Base-by-base conservation (phyloP, 1,139 yeast species). In the Saccharomyces uvarum region DNA sequence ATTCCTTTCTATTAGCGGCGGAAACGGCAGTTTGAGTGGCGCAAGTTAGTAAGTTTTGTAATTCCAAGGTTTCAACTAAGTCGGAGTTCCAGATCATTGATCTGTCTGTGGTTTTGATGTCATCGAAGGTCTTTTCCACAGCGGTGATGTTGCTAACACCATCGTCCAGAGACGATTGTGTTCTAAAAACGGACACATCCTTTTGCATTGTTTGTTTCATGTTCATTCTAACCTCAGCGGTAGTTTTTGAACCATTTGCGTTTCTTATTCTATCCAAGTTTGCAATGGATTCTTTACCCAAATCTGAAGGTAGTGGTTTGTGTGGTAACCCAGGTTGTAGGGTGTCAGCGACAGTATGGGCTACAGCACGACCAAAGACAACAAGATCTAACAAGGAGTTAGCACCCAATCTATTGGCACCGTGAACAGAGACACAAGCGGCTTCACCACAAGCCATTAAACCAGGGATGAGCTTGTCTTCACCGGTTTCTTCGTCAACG, bases 81-180 rank as follows among this genome's bases (percentile, higher is more conserved):
- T 93, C 99, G 54, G 96, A 84, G 80, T 93, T 89, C 99, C 99
- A 93, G 72, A 93, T 91, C 97, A 93, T 89, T 38, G 97, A 89
- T 76, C 97, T 84, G 75, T 93, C 99, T 62, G 93, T 82, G 62
- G 96, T 89, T 71, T 88, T 87, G 62, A 93, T 84, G 63, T 82
- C 80, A 57, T 78, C 77, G 70, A 89, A 85, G 46, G 86, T 73
- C 66, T 80, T 77, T 75, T 91, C 98, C 63, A 93, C 87, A 57
- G 75, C 82, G 59, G 77, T 77, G 70, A 93, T 88, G 67, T 86
- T 83, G 66, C 76, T 77, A 54, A 91, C 97, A 84, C 99, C 97
- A 63, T 84, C 87, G 71, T 91, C 97, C 71, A 93, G 80, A 56
- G 96, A 84, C 57, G 84, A 90, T 77, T 93, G 97, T 57, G 85